Conservation (phyloP, 2,329 filamentous ascomycete species). For the Penicillium hesseltinei region DNA sequence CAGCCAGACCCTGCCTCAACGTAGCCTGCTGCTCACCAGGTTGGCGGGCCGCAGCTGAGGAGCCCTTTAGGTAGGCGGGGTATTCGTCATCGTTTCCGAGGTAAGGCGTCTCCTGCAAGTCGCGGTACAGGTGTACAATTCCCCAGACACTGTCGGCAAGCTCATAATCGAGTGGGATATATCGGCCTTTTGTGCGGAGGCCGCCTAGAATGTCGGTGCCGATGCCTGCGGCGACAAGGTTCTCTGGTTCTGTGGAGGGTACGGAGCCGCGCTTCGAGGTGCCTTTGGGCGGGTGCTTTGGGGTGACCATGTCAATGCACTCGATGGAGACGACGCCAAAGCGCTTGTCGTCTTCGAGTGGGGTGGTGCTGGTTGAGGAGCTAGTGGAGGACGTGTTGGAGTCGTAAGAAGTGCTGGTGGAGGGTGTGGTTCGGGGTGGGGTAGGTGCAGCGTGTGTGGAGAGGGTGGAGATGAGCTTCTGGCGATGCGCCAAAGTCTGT, state of each 20-base stretch:
- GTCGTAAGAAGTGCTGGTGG: not conserved
- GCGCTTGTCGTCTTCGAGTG: slow-evolving; percentile 64
- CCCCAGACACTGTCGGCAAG: slow-evolving; percentile 85
- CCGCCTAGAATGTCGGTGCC: slow-evolving; percentile 57
- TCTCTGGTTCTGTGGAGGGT: slow-evolving; percentile 39
- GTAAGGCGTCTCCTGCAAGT: slow-evolving; percentile 69
- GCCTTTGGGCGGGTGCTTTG: slow-evolving; percentile 25
- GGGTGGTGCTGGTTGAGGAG: slow-evolving; percentile 8
- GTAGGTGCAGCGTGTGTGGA: not conserved
- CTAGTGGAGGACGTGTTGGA: not conserved
- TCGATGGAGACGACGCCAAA: slow-evolving; percentile 77
- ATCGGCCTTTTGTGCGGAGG: slow-evolving; percentile 78
- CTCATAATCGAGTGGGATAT: slow-evolving; percentile 65
- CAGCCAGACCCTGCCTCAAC: slow-evolving; percentile 6
- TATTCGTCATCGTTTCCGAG: slow-evolving; percentile 52
- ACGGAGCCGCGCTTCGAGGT: slow-evolving; percentile 21
- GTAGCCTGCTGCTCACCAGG: slow-evolving; percentile 23
- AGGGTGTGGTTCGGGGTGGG: not conserved
- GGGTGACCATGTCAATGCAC: slow-evolving; percentile 69
- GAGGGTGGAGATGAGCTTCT: not conserved
- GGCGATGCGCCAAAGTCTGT: slow-evolving; percentile 7
- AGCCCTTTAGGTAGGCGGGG: slow-evolving; percentile 40
- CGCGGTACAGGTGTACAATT: slow-evolving; percentile 88
- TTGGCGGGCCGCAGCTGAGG: slow-evolving; percentile 34
- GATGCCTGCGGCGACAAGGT: slow-evolving; percentile 49